Evolutionary conservation across 2,329 filamentous ascomycete species (phyloP), one percentile per base, ranked within the genome.

Genomic region (Lojkania enalia): DNA sequence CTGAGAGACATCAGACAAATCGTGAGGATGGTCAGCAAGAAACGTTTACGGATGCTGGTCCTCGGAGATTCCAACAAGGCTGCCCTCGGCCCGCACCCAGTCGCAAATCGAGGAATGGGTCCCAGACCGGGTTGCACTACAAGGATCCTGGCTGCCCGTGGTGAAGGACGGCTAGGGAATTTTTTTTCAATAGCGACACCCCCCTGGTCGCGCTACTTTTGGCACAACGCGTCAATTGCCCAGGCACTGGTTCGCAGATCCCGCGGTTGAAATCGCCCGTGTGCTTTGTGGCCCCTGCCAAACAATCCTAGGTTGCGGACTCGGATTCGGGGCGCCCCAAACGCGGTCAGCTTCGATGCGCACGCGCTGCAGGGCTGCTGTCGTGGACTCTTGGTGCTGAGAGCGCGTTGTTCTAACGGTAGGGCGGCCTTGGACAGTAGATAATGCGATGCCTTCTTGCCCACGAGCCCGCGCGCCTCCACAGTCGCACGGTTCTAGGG

Each of bases 171-270:
- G 42, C 50, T 44, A 52, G 51, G 48, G 49, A 33, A 27, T 7
- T 19, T 19, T 39, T 42, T 50, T 46, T 51, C 46, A 54, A 50
- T 52, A 56, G 39, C 18, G 23, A 49, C n/a, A n/a, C n/a, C n/a
- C 49, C 60, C 64, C 55, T 42, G 30, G 51, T 29, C 47, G 44
- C 40, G 44, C 58, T 61, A 59, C 57, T 64, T 66, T 61, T 66
- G 60, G 58, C 58, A 64, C 60, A 63, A 51, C 52, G 50, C 55
- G 63, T 65, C 39, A 32, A 37, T 30, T 32, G 58, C 58, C 58
- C 59, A 58, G 58, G 60, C 60, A 64, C 58, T 58, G 59, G 64
- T 67, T 69, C 60, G 64, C 59, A 65, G 66, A 69, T 69, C 64
- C 58, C 59, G 64, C 64, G 61, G 58, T 61, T 54, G 57, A 63